Evolutionary conservation across 1,139 yeast genomes (phyloP).

Genomic region (Taphrina communis): DNA sequence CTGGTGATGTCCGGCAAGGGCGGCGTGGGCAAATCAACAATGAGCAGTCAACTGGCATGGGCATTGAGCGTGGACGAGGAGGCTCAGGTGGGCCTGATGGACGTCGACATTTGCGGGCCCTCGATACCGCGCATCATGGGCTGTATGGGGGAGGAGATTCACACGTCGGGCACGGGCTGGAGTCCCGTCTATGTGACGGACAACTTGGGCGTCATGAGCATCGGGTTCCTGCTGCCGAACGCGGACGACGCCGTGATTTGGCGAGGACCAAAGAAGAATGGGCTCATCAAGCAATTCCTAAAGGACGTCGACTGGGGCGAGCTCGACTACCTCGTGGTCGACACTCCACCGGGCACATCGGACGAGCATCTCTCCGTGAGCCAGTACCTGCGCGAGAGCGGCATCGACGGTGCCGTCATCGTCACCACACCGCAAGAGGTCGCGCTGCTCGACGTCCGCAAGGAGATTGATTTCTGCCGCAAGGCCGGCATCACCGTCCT

Average conservation of each 20-base stretch:
- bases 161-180: slow-evolving; percentile 92
- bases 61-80: slow-evolving; percentile 90
- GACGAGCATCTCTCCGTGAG: slow-evolving; percentile 95
- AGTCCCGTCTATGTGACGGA: slow-evolving; percentile 96
- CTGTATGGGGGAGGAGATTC: slow-evolving; percentile 83
- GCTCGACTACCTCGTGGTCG: slow-evolving; percentile 85
- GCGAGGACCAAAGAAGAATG: slow-evolving; percentile 95
- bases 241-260: slow-evolving; percentile 93
- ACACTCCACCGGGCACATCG: slow-evolving; percentile 98
- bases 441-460: slow-evolving; percentile 89
- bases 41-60: slow-evolving; percentile 94
- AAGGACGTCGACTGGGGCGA: slow-evolving; percentile 97
- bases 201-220: slow-evolving; percentile 92
- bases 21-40: slow-evolving; percentile 97
- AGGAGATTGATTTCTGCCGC: slow-evolving; percentile 91
- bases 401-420: slow-evolving; percentile 92
- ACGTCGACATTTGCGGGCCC: slow-evolving; percentile 96
- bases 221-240: slow-evolving; percentile 93
- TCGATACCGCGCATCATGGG: slow-evolving; percentile 95
- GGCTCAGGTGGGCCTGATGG: slow-evolving; percentile 93
- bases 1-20: slow-evolving; percentile 94
- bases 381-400: slow-evolving; percentile 83
- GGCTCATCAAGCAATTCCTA: slow-evolving; percentile 87
- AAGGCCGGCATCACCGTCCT: slow-evolving; percentile 85
- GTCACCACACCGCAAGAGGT: slow-evolving; percentile 99